phyloP scores from a whole-genome alignment of 345 rosid species.

The Iberis pinnata region DNA sequence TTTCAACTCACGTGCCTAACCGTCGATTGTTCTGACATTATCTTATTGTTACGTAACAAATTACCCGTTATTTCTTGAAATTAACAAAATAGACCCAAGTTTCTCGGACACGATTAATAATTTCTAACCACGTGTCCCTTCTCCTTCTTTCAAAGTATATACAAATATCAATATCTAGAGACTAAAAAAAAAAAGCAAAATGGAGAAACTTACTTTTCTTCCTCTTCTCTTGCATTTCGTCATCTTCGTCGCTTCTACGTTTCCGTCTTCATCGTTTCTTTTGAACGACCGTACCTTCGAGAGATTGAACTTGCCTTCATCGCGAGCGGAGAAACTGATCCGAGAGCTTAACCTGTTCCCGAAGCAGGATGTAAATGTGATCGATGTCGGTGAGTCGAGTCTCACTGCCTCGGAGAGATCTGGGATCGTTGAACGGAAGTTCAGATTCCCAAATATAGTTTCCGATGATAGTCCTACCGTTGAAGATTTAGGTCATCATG shows the following conservation, averaged over 20 bases:
- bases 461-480: slow-evolving; percentile 30
- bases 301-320: slow-evolving; percentile 48
- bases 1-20: no score
- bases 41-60: no score
- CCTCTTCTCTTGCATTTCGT: slow-evolving; percentile 23
- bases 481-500: slow-evolving; percentile 86
- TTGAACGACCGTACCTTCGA: slow-evolving; percentile 35
- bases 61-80: not conserved
- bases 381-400: slow-evolving; percentile 29
- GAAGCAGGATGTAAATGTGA: slow-evolving; percentile 50
- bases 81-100: slow-evolving; percentile 22
- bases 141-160: no score
- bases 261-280: slow-evolving; percentile 27
- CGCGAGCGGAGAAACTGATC: slow-evolving; percentile 69
- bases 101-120: slow-evolving; percentile 4
- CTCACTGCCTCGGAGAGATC: slow-evolving; percentile 15
- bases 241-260: slow-evolving; percentile 18
- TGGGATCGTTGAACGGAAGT: slow-evolving; percentile 56
- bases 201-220: slow-evolving; percentile 34
- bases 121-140: no score
- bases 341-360: slow-evolving; percentile 84
- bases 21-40: no score
- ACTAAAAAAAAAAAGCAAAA: no score
- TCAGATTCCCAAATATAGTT: slow-evolving; percentile 56
- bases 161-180: no score